Conservation (phyloP, 2,329 filamentous ascomycete genomes). For the Fusarium keratoplasticum region DNA sequence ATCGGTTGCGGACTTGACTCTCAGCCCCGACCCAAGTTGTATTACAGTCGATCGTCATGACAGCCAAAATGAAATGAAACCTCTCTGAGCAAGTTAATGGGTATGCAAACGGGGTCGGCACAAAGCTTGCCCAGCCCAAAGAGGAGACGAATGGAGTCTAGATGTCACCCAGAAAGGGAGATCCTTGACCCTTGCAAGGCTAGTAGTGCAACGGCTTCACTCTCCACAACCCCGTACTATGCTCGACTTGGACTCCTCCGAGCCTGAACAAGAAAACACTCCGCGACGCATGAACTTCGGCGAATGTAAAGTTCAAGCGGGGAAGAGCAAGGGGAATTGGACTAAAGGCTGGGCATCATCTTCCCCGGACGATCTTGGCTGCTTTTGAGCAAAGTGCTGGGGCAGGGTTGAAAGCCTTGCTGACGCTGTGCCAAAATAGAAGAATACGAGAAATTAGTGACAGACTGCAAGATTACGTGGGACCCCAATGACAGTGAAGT, state of each 20-base stretch:
- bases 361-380: slow-evolving; percentile 4
- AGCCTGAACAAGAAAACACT: not conserved
- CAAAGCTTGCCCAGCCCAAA: not conserved
- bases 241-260: not conserved
- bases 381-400: not conserved
- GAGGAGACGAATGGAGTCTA: not conserved
- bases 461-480: not conserved
- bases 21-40: not conserved
- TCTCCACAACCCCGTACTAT: not conserved
- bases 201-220: not conserved
- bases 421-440: not conserved
- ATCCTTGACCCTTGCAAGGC: not conserved
- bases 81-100: not conserved
- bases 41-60: not conserved
- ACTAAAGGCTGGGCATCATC: not conserved
- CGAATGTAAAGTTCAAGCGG: not conserved
- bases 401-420: not conserved
- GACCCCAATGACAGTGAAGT: not conserved
- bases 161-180: not conserved
- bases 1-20: not conserved
- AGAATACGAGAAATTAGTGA: not conserved
- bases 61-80: not conserved
- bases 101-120: not conserved
- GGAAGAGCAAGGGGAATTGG: not conserved
- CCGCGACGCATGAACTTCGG: not conserved